A percentile compares a stretch with the other conserved stretches of the same genome.
phyloP scores from a whole-genome alignment of 768 basidiomycete genomes.

The Trametes elegans region DNA sequence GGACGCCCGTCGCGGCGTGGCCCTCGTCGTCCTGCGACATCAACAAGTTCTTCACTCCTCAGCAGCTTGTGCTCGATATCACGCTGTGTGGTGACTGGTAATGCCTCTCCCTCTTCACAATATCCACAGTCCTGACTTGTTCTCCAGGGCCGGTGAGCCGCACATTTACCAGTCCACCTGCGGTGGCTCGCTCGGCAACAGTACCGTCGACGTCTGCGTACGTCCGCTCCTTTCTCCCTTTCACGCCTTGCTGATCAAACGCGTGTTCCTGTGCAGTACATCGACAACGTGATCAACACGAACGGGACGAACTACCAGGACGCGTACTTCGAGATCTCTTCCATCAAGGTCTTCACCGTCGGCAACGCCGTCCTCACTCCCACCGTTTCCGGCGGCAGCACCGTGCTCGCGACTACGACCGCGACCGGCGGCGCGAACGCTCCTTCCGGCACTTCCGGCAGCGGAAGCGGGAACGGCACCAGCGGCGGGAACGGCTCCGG shows the following conservation, averaged over 20 bases:
- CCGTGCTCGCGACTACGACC: conserved; percentile 4
- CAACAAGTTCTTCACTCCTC: conserved; percentile 41
- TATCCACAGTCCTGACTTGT: conserved; percentile 4
- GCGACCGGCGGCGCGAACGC: neutral
- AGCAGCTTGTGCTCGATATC: conserved; percentile 54
- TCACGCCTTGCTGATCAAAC: neutral
- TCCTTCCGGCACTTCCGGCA: neutral
- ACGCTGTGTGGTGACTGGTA: conserved; percentile 53
- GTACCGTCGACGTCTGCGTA: conserved; percentile 35
- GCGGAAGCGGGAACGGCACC: neutral
- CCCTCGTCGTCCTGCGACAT: conserved; percentile 42
- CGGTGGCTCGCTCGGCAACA: conserved; percentile 29
- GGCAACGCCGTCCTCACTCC: conserved; percentile 11
- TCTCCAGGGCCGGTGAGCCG: conserved; percentile 48
- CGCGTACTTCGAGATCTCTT: conserved; percentile 62
- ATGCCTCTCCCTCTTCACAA: conserved; percentile 3
- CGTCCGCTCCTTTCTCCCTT: neutral
- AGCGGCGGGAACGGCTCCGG: neutral
- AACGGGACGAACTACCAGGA: conserved; percentile 42
- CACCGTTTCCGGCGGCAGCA: conserved; percentile 6
- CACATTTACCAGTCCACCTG: conserved; percentile 44
- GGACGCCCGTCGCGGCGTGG: conserved; percentile 43
- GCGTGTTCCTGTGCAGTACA: conserved; percentile 30
- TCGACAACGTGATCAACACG: conserved; percentile 47
- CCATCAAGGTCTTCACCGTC: conserved; percentile 48